Percentiles rank a stretch among this genome's conserved stretches.
phyloP scores from a whole-genome alignment of 2,329 filamentous ascomycete species.

The Monilinia polystroma region DNA sequence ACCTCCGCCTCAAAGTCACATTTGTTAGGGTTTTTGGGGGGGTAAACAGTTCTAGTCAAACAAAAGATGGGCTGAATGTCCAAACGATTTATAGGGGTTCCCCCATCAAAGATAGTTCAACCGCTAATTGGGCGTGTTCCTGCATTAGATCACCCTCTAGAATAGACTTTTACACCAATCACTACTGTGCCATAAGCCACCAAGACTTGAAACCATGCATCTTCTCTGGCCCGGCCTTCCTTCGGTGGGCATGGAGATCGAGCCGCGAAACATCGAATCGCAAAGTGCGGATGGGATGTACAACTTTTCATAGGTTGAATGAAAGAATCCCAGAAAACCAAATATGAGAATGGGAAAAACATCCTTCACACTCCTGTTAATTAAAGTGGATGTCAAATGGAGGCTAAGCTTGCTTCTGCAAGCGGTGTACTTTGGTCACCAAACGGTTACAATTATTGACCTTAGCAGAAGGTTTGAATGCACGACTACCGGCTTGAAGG shows the following conservation, averaged over 20 bases:
- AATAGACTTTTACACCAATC: background rate
- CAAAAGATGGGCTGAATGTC: background rate
- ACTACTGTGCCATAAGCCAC: background rate
- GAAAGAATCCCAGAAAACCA: background rate
- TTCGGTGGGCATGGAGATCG: conserved; percentile 20
- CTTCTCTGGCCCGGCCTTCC: conserved; percentile 17
- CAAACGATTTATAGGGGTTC: conserved; percentile 17
- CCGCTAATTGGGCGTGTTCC: conserved; percentile 17
- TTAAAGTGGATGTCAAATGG: conserved; percentile 4
- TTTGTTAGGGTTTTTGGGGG: conserved; percentile 4
- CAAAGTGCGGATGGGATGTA: conserved; percentile 13
- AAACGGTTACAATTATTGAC: conserved; percentile 1
- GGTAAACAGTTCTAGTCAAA: background rate
- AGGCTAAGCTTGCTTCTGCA: conserved; percentile 5
- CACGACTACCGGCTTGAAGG: conserved; percentile 16
- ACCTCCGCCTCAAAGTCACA: conserved; percentile 10
- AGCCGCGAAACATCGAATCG: conserved; percentile 16
- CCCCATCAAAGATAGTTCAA: background rate
- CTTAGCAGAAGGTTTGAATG: background rate
- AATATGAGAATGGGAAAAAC: background rate
- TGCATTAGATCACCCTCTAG: conserved; percentile 7
- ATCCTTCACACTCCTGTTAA: conserved; percentile 13
- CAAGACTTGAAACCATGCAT: conserved; percentile 17
- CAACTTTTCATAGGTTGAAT: conserved; percentile 13
- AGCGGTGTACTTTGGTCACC: conserved; percentile 8